Base-by-base conservation (phyloP, 139 green algal species). In the Ostreobium quekettii region DNA sequence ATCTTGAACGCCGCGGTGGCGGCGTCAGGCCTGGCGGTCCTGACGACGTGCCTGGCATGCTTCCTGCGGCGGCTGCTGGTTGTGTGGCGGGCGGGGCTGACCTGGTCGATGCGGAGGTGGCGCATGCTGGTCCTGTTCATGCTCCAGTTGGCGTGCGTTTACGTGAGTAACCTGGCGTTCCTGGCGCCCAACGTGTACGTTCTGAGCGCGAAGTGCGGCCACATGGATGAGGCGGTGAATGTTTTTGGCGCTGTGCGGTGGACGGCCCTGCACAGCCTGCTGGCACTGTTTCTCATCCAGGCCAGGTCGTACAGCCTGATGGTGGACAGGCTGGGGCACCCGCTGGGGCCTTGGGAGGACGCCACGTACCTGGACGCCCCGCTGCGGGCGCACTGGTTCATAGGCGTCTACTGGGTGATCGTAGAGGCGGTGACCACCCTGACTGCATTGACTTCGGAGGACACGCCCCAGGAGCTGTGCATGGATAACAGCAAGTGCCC, bases 241-340 rank as follows among this genome's bases (percentile, higher is more conserved):
- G 76, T 58, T 60, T 63, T 42, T 3, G 71, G 56, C 0, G 53
- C 60, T 64, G 69, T 71, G 31, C 65, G 71, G 28, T 76, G 68
- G 73, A 67, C 68, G 29, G 26, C 31, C 28, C 75, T 61, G 73
- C 75, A 78, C 73, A 73, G 4, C 29, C 22, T 78, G 2, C 75
- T 78, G 36, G 28, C 68, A 33, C 26, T 79, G 15, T 78, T 67
- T 37, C 29, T 42, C 22, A 30, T 78, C 3, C 67, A 78, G 53
- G 73, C 42, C 4, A 32, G 47, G 19, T 11, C 19, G 42, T 53
- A 26, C 42, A 53, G 19, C 19, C 42, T 53, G 15, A 26, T 11
- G 42, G 42, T 53, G 11, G 42, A 53, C 42, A 53, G 42, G 42
- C 11, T 11, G 15, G 19, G 15, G 15, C 11, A 53, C 11, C 11